Evolutionary conservation across 768 basidiomycete species (phyloP), one percentile per base, ranked within the genome.

Genomic region (Calvatia gigantea): DNA sequence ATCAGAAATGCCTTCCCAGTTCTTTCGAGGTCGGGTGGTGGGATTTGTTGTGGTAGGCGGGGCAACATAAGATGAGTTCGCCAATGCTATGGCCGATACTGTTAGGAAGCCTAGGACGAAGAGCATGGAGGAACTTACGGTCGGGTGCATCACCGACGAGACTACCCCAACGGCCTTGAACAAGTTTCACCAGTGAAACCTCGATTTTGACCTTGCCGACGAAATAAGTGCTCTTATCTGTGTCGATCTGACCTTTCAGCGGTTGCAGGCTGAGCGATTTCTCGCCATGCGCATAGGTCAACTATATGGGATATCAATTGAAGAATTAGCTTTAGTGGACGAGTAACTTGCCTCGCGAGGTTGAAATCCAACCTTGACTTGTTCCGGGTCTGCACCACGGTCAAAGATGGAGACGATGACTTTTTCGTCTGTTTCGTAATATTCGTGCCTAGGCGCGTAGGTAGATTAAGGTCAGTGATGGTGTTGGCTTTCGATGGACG

Each of bases 121-220:
- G 25, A 54, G 25, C n/a, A 52, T 11, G 32, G 37, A 33, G 33
- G 27, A 29, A 74, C 87, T 62, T 67, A 91, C 89, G 77, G 77
- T 90, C 89, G 42, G 87, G 85, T 49, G 76, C 73, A 60, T 93
- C 91, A 12, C 91, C 88, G 44, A 87, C 75, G 28, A 96, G 76
- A 17, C 69, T 71, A 15, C 82, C 84, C 96, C 95, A 98, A 51
- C 89, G 71, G 14, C 85, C 87, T 3, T 69, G 70, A 0, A 70
- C 78, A 58, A 75, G 74, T 73, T 98, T 98, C 42, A 65, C 74
- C 25, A 99, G 75, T 19, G 82, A 81, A 51, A 98, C 69, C 70
- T 99, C 96, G 52, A 98, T 79, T 70, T 98, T 98, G 62, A 94
- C 85, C 65, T 86, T 89, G 19, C 91, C 83, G 15, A 95, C 84